Conservation (phyloP, 768 basidiomycete species). For the Boletus subparvulus region DNA sequence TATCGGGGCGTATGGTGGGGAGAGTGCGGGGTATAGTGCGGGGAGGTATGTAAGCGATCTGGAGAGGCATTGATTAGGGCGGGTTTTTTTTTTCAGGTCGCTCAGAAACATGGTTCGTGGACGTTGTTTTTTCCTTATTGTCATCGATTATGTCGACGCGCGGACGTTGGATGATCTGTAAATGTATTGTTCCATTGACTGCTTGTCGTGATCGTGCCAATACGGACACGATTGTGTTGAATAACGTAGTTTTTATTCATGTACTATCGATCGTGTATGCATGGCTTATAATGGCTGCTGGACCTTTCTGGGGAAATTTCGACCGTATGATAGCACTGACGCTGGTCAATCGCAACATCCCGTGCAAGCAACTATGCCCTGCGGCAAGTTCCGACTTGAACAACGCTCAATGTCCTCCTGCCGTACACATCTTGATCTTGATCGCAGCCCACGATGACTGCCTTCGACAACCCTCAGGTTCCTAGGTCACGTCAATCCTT, state of each 20-base stretch:
- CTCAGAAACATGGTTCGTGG: background rate
- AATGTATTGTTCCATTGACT: background rate
- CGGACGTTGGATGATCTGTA: background rate
- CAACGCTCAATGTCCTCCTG: too few relatives aligned
- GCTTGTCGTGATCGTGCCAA: background rate
- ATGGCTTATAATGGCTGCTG: too few relatives aligned
- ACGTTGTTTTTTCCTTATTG: slow-evolving; percentile 8
- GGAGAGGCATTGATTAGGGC: slow-evolving; percentile 22
- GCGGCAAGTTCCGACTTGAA: too few relatives aligned
- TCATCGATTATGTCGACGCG: slow-evolving; percentile 5
- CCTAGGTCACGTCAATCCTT: too few relatives aligned
- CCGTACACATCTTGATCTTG: too few relatives aligned
- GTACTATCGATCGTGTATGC: background rate
- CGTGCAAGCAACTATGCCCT: too few relatives aligned
- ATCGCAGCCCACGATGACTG: too few relatives aligned
- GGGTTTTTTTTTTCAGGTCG: background rate
- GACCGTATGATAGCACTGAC: too few relatives aligned
- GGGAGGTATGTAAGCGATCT: slow-evolving; percentile 50
- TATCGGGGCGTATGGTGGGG: slow-evolving; percentile 50
- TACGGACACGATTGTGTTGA: background rate
- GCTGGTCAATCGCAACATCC: too few relatives aligned
- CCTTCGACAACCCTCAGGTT: too few relatives aligned
- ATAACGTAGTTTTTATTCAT: background rate
- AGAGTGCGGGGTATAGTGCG: slow-evolving; percentile 37
- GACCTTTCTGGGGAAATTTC: too few relatives aligned